Evolutionary conservation across 129 eudicot species (phyloP).

Genomic region (sunflower (Helianthus annuus)): HanXRQr2.0-SUNRISE NC_035449.2:21535729-21536228

Average conservation of each 20-base stretch:
- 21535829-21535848: neutral
- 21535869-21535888: neutral
- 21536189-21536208: conserved; percentile 30
- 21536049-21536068: conserved; percentile 16
- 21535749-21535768: too few relatives aligned
- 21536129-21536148: conserved; percentile 8
- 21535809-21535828: too few relatives aligned
- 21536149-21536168: conserved; percentile 28
- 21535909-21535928: neutral
- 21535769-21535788: too few relatives aligned
- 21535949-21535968: neutral
- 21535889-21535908: conserved; percentile 19
- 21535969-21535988: neutral
- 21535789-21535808: too few relatives aligned
- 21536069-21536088: neutral
- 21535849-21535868: neutral
- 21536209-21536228: neutral
- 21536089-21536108: neutral
- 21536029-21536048: conserved; percentile 17
- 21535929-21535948: neutral
- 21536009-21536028: conserved; percentile 20
- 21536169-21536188: conserved; percentile 32
- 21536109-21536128: conserved; percentile 4
- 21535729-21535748: too few relatives aligned
- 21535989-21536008: neutral